Evolutionary conservation across 371 early-diverging fungal genomes (phyloP), one percentile per base, ranked within the genome.

Genomic region (Rhizopus delemar): DNA sequence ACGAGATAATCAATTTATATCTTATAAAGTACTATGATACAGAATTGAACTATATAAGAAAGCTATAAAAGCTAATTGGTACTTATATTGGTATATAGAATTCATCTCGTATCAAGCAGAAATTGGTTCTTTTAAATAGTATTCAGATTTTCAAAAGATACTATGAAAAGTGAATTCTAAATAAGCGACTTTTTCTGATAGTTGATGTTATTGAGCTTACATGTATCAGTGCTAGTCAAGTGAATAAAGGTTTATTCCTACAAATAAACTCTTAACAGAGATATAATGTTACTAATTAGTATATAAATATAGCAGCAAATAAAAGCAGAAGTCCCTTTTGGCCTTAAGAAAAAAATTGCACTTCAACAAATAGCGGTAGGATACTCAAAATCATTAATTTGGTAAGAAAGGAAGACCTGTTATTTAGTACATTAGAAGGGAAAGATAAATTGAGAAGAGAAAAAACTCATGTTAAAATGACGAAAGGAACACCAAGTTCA

Each of bases 281-380:
- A 99, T 72, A 86, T 96, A n/a, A 90, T 93, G 91, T 77, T 99
- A 48, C 80, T 99, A 11, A 89, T 95, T 15, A 98, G 99, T 97
- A 16, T 90, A 91, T 74, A 79, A 82, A 43, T 90, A 98, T 70
- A 98, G 99, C 73, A 81, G 51, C 71, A 80, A 55, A 96, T 99
- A 15, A 89, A 90, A 48, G 85, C 86, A 4, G 98, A 99, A 62
- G 35, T 73, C 0, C 70, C 79, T 0, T 71, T 99, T 7, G 90
- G 89, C 0, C 80, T 98, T 43, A 65, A 3, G 83, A 82, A 56
- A 96, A 96, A 71, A 91, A 96, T 64, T 93, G 92, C 72, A 69
- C 96, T 41, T 71, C 74, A 8, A 56, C 69, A 8, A 74, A 64
- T 16, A 78, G 75, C 15, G 70, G 69, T 8, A 78, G 75, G 36